Evolutionary conservation across 345 rosid genomes (phyloP).

Genomic region (Moricandia moricandioides): DNA sequence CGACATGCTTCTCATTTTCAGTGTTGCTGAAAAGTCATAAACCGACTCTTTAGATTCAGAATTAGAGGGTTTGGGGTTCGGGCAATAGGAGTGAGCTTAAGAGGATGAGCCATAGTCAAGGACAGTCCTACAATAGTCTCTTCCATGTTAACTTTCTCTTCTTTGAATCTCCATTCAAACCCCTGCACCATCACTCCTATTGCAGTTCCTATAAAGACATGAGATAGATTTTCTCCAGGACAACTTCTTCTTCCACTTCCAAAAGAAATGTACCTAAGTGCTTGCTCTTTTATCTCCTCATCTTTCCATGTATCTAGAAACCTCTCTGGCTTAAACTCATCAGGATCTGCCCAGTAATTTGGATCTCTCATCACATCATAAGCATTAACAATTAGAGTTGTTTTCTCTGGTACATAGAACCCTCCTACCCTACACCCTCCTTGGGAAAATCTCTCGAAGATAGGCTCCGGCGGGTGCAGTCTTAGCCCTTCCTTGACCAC

Average conservation of each 20-base stretch:
- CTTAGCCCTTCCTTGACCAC: slow-evolving; percentile 57
- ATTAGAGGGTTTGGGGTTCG: too few relatives aligned
- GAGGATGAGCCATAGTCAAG: not conserved
- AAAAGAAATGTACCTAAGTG: slow-evolving; percentile 52
- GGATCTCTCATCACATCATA: slow-evolving; percentile 65
- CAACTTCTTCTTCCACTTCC: slow-evolving; percentile 69
- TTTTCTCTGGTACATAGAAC: slow-evolving; percentile 49
- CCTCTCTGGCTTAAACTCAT: slow-evolving; percentile 60
- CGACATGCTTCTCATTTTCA: too few relatives aligned
- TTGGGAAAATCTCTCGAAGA: slow-evolving; percentile 41
- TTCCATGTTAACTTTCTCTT: slow-evolving; percentile 28
- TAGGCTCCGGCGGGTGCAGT: slow-evolving; percentile 53
- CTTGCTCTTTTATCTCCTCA: slow-evolving; percentile 40
- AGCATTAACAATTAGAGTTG: slow-evolving; percentile 47
- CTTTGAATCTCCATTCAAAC: slow-evolving; percentile 41
- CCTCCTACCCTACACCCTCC: slow-evolving; percentile 40
- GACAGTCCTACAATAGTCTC: not conserved
- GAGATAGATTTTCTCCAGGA: slow-evolving; percentile 56
- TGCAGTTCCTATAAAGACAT: slow-evolving; percentile 11
- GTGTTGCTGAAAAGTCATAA: too few relatives aligned
- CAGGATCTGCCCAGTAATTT: slow-evolving; percentile 50
- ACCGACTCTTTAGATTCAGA: too few relatives aligned
- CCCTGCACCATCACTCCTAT: slow-evolving; percentile 37
- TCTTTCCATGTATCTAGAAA: slow-evolving; percentile 18
- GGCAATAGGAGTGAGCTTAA: not conserved